Evolutionary conservation across 768 basidiomycete genomes (phyloP).

Genomic region (Piloderma croceum): DNA sequence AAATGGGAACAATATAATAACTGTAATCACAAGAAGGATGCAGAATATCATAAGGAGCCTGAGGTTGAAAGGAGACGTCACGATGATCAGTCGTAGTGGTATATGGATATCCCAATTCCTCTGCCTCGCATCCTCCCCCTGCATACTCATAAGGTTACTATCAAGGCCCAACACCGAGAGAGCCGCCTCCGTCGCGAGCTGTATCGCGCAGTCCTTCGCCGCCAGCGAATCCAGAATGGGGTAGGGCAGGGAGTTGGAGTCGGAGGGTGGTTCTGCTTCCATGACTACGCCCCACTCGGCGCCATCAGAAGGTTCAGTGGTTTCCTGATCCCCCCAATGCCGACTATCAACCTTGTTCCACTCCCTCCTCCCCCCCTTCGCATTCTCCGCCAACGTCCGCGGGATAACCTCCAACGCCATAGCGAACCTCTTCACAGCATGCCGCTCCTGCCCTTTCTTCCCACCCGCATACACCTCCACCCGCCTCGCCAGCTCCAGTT

Average conservation of each 20-base stretch:
- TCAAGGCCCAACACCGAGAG: conserved; percentile 90
- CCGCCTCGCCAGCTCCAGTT: conserved; percentile 83
- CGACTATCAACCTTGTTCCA: conserved; percentile 88
- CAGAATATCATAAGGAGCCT: too few species aligned
- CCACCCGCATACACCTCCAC: conserved; percentile 85
- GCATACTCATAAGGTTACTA: conserved; percentile 95
- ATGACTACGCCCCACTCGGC: conserved; percentile 83
- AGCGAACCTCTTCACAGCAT: conserved; percentile 87
- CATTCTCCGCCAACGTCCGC: conserved; percentile 90
- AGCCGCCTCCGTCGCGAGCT: conserved; percentile 88
- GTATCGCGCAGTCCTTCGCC: conserved; percentile 86
- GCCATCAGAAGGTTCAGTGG: conserved; percentile 63
- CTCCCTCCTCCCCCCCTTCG: conserved; percentile 81
- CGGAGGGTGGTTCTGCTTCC: conserved; percentile 49
- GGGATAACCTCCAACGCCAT: conserved; percentile 90
- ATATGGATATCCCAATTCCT: too few species aligned
- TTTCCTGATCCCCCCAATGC: conserved; percentile 86
- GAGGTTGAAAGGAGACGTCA: too few species aligned
- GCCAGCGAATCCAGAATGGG: conserved; percentile 75
- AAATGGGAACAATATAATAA: too few species aligned
- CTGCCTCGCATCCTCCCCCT: conserved; percentile 85
- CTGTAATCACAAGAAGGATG: too few species aligned
- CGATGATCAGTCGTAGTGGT: too few species aligned
- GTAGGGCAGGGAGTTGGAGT: conserved; percentile 1
- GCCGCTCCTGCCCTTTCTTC: conserved; percentile 87